Conservation (phyloP, 768 basidiomycete species). For the Boletus eberwhitei region DNA sequence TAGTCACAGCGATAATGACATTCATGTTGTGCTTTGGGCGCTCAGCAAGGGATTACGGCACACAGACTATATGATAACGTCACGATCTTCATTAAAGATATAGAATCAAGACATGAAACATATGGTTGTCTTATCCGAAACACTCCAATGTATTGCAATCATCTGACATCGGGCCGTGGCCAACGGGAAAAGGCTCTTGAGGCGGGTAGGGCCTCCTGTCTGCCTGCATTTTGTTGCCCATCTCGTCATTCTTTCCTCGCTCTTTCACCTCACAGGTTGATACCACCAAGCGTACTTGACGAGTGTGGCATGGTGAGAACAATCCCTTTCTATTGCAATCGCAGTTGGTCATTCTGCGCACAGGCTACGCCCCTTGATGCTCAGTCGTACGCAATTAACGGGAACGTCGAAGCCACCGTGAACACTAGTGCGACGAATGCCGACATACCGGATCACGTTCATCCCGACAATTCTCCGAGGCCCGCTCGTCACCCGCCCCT, state of each 20-base stretch:
- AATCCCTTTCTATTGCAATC: no score
- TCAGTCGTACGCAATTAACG: neutral
- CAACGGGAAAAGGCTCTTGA: neutral
- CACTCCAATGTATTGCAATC: neutral
- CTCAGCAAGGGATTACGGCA: slow-evolving; percentile 24
- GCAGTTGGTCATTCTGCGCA: neutral
- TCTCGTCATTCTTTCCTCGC: neutral
- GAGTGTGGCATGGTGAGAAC: neutral
- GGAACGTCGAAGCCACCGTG: neutral
- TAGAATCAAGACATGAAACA: neutral
- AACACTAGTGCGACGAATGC: neutral
- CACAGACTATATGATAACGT: slow-evolving; percentile 5
- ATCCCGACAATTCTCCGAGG: neutral
- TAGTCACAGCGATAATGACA: slow-evolving; percentile 39
- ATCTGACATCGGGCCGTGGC: neutral
- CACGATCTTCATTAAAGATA: no score
- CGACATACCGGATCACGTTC: no score
- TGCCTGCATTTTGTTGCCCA: neutral
- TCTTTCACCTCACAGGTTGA: neutral
- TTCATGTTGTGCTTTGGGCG: slow-evolving; percentile 41
- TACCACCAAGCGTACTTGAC: neutral
- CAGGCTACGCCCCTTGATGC: neutral
- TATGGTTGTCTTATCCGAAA: neutral
- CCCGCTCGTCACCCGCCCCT: neutral
- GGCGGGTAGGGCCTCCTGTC: neutral